phyloP scores from a whole-genome alignment of 345 rosid species.

The Sapria himalayana region DNA sequence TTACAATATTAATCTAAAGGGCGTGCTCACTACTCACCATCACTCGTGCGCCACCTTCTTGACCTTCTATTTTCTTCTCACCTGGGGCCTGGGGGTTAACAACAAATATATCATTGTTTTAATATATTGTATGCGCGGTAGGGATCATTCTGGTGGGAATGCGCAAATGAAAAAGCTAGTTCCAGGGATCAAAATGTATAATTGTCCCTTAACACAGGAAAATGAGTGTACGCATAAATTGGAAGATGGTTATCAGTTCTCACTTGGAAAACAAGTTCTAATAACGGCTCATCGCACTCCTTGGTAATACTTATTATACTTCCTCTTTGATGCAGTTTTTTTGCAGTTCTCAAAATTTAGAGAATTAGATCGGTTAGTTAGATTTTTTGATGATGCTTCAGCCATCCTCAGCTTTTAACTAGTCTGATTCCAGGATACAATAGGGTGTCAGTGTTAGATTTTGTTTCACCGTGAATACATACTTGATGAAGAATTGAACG shows the following conservation, averaged over 20 bases:
- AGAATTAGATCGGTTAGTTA: too few relatives aligned
- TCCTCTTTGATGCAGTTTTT: neutral
- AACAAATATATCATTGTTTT: too few relatives aligned
- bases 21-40: conserved; percentile 82
- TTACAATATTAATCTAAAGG: conserved; percentile 28
- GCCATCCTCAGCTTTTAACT: neutral
- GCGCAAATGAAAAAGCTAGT: conserved; percentile 50
- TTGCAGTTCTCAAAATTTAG: neutral
- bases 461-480: too few relatives aligned
- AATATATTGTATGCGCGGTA: conserved; percentile 9
- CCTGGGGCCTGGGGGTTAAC: too few relatives aligned
- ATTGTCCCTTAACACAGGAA: conserved; percentile 75
- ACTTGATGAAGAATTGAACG: too few relatives aligned
- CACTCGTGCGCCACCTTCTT: conserved; percentile 33
- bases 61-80: neutral
- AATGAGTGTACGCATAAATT: conserved; percentile 50
- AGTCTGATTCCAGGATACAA: too few relatives aligned
- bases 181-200: conserved; percentile 64
- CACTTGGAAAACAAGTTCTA: conserved; percentile 29
- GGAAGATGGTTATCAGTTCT: conserved; percentile 49
- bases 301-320: conserved; percentile 22
- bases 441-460: too few relatives aligned
- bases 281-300: conserved; percentile 75
- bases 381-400: neutral
- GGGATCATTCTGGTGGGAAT: conserved; percentile 97